Percentiles rank a stretch among this genome's conserved stretches.
Conservation (phyloP, 345 rosid species). For the Heritiera fomes region DNA sequence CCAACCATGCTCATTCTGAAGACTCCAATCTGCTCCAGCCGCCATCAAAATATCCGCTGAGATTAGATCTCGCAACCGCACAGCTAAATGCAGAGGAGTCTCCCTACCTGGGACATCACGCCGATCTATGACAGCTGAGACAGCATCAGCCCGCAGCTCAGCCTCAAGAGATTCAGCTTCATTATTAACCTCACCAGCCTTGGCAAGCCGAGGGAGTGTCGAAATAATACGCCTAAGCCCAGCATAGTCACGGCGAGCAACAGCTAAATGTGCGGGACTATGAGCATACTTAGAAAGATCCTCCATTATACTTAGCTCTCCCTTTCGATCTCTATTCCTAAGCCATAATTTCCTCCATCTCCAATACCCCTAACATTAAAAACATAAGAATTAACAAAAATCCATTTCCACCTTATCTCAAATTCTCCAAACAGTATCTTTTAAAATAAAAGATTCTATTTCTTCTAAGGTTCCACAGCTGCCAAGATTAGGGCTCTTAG, state of each 20-base stretch:
- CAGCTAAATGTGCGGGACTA: constrained; percentile 90
- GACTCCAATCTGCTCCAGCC: constrained; percentile 97
- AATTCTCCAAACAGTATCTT: constrained; percentile 20
- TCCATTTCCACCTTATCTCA: constrained; percentile 4
- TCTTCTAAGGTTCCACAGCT: constrained; percentile 22
- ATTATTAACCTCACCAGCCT: constrained; percentile 79
- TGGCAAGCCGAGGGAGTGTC: constrained; percentile 66
- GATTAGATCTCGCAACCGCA: constrained; percentile 70
- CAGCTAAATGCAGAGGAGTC: constrained; percentile 97
- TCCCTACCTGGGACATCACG: constrained; percentile 96
- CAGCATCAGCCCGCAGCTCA: constrained; percentile 75
- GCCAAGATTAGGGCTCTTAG: constrained; percentile 19
- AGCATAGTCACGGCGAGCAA: constrained; percentile 70
- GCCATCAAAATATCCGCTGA: constrained; percentile 90
- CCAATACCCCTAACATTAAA: constrained; percentile 4
- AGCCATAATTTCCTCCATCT: constrained; percentile 34
- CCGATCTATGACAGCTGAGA: constrained; percentile 68
- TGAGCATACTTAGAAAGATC: constrained; percentile 71
- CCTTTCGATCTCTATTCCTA: constrained; percentile 20
- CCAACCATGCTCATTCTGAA: constrained; percentile 99
- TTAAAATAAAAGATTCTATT: not conserved
- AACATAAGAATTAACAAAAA: not conserved
- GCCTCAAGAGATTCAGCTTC: constrained; percentile 79
- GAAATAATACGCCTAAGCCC: constrained; percentile 60
- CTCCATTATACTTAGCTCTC: constrained; percentile 51